Conservation (phyloP, 176 grass and related monocot species). For the Typha latifolia region DNA sequence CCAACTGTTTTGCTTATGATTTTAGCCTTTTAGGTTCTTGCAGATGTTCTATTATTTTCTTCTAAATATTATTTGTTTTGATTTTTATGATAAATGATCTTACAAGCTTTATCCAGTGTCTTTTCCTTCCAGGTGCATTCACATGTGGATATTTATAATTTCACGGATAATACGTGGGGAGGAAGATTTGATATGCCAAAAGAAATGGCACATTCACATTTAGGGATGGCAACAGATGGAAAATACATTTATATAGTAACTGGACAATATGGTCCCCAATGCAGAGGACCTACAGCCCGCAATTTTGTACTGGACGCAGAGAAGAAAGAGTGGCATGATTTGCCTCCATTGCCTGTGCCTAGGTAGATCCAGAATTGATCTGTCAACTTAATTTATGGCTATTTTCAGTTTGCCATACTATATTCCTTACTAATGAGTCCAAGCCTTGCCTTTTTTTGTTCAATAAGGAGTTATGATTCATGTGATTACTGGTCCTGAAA, state of each 20-base stretch:
- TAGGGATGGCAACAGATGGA: constrained; percentile 95
- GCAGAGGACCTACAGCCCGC: constrained; percentile 80
- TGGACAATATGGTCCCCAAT: constrained; percentile 87
- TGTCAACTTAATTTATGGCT: background rate
- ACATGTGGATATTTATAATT: constrained; percentile 94
- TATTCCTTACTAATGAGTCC: background rate
- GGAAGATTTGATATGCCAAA: constrained; percentile 85
- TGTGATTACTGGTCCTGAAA: too few relatives aligned
- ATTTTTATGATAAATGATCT: background rate
- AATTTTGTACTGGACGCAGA: constrained; percentile 89
- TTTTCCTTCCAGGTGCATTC: constrained; percentile 76
- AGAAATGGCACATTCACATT: constrained; percentile 97
- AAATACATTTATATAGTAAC: constrained; percentile 86
- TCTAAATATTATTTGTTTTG: constrained; percentile 5
- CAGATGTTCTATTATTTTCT: background rate
- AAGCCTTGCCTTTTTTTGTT: too few relatives aligned
- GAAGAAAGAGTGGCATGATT: constrained; percentile 77
- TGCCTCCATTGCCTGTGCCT: constrained; percentile 76
- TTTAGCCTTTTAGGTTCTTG: background rate
- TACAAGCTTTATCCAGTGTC: background rate
- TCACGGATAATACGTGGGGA: constrained; percentile 84
- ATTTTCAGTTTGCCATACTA: background rate
- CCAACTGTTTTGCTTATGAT: background rate
- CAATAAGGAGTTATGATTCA: too few relatives aligned
- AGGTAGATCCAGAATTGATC: constrained; percentile 27